Evolutionary conservation across 768 basidiomycete genomes (phyloP), one percentile per base, ranked within the genome.

Genomic region (Chiua virens): DNA sequence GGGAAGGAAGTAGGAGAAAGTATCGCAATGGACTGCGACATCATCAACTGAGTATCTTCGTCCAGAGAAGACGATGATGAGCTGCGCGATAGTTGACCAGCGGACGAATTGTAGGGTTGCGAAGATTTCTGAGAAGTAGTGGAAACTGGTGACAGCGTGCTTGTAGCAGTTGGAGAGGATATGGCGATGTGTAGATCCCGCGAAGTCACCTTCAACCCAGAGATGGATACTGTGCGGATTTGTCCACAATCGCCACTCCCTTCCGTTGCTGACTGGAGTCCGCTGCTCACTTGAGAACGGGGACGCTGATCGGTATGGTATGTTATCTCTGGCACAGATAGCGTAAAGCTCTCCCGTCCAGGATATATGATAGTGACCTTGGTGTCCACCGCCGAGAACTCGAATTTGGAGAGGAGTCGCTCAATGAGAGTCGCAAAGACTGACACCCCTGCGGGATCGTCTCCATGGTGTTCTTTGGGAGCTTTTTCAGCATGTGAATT

Each of bases 351-450:
- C 34, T 86, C 77, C 41, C 79, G 79, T 34, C 73, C 77, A 4
- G 83, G 81, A 62, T 87, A 79, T n/a, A 89, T 71, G 32, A 93
- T 55, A 2, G 86, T 86, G 50, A 93, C 72, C 60, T 73, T 81
- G 34, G 83, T 81, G 62, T 91, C 83, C 23, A 75, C 62, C 14
- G 83, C 87, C 57, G 87, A 83, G 61, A 91, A 87, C 53, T 88
- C 83, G 63, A 94, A 89, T 54, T 86, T 80, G 15, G 88, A 79
- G 25, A 94, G 79, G 13, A 94, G 73, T 25, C 83, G 77, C 62
- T 93, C 91, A 42, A 93, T 83, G 49, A 94, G 77, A 42, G 80
- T 79, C 25, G 92, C 84, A 65, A 94, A 87, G 43, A 94, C 72
- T 15, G 89, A 89, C 22, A 92, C 83, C 17, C 89, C 92, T 25